These are phyloP conservation scores for Fraxinus paxiana DNA, from an alignment of 305 asterid species.

Conservation along the genomic window DNA sequence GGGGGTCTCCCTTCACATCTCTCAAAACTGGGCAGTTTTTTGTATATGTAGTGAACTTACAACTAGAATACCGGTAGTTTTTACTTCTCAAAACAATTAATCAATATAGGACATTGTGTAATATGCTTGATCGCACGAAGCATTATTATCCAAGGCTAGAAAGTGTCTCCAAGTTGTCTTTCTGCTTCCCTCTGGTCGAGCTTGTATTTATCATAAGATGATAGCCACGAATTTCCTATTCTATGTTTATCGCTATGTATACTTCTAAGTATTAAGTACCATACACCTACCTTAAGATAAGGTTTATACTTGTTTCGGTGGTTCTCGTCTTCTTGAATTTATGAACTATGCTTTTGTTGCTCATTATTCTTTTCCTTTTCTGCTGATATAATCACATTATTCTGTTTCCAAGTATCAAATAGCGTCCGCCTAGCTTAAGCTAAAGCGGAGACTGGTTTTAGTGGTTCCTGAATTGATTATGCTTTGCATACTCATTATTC, in stretches of 20 bases:
- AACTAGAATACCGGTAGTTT: not conserved
- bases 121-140: not conserved
- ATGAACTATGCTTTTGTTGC: conserved; percentile 7
- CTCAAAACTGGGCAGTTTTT: not conserved
- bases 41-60: not conserved
- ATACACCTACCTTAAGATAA: not conserved
- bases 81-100: not conserved
- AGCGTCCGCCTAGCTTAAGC: not conserved
- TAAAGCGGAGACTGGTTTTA: not conserved
- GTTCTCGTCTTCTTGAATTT: not conserved
- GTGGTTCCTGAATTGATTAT: not conserved
- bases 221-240: conserved; percentile 1
- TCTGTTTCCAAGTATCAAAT: not conserved
- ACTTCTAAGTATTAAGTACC: not conserved
- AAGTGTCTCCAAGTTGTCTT: conserved; percentile 12
- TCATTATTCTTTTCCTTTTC: not conserved
- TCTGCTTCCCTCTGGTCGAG: conserved; percentile 2
- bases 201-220: conserved; percentile 2
- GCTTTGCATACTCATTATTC: conserved; percentile 1
- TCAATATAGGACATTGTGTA: not conserved
- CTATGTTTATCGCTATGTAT: not conserved
- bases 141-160: conserved; percentile 2
- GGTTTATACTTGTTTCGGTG: not conserved
- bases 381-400: not conserved
- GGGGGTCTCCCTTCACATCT: not conserved